Percentiles rank a stretch among this genome's conserved stretches.
Evolutionary conservation across 352 stramenopile species (phyloP).

Genomic region (Pythium monospermum): DNA sequence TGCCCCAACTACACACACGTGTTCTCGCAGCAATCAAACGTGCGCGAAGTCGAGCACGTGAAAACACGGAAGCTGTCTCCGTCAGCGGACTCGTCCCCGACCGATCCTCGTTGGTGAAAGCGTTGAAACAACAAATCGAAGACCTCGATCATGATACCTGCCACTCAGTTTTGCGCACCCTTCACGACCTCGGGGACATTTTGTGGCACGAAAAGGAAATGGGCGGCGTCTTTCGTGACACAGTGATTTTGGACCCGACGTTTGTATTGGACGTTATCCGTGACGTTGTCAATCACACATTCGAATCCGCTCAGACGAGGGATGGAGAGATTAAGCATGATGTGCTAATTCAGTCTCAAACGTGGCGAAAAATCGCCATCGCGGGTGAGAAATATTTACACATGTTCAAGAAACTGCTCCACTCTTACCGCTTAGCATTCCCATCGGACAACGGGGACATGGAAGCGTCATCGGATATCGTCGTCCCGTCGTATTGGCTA

Average conservation of each 20-base stretch:
- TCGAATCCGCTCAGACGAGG: not conserved
- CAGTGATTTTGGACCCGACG: constrained; percentile 13
- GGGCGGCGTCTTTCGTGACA: not conserved
- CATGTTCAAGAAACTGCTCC: not conserved
- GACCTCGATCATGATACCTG: not conserved
- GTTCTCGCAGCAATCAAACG: too few species aligned
- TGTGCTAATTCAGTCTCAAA: not conserved
- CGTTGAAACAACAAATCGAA: not conserved
- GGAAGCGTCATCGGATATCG: not conserved
- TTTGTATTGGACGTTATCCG: constrained; percentile 38
- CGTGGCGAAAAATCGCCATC: too few species aligned
- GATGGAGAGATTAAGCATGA: not conserved
- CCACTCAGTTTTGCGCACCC: not conserved
- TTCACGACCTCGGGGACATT: constrained; percentile 4
- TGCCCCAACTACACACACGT: too few species aligned
- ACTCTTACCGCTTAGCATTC: not conserved
- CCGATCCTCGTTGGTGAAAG: not conserved
- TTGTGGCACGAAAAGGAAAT: not conserved
- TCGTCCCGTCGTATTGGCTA: not conserved
- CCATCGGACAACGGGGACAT: not conserved
- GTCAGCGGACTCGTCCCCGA: too few species aligned
- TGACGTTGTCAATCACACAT: constrained; percentile 5
- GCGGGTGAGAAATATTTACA: not conserved
- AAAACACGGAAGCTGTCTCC: too few species aligned
- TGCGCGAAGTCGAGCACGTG: too few species aligned